Evolutionary conservation across 768 basidiomycete species (phyloP), one percentile per base, ranked within the genome.

Genomic region (Pholiota microspora): DNA sequence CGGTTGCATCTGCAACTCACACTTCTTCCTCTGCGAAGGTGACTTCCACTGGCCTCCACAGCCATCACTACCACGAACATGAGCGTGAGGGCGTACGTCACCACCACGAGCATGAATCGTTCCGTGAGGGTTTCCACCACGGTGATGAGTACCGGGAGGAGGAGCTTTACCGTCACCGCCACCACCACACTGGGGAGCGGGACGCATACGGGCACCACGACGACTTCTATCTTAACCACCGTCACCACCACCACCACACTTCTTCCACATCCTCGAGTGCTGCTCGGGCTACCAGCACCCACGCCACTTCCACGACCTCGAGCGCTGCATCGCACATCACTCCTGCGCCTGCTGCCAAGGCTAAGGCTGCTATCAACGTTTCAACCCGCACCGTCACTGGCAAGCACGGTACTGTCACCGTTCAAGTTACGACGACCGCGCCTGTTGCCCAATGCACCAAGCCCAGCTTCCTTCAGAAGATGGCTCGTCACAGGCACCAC

Each of bases 361-460:
- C 53, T 16, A 49, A 50, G 35, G 25, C 51, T 18, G 52, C 54
- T 36, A 48, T 23, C 40, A 58, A 57, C 32, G 36, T 53, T 7
- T 51, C 62, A 15, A 36, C 55, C 18, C 35, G 52, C 15, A 61
- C 63, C 34, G 54, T 53, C 46, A 64, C 62, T 23, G 64, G 64
- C 51, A 49, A 59, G 42, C 55, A 65, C 36, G 61, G 63, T 18
- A 53, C 58, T 42, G 62, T 61, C 27, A 68, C 67, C 18, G 59
- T 67, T 45, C 36, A 54, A 10, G 46, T 62, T 35, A 64, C 63
- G 25, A 61, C 62, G 16, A 64, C 62, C 16, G 64, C 63, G 40
- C 55, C 61, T 49, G 53, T 53, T 21, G 58, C 67, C n/a, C 53
- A 53, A 10, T 68, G 67, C 61, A 66, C 58, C 27, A 55, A 53